phyloP scores from a whole-genome alignment of 441 rosid genomes.

The Melastoma candidum region DNA sequence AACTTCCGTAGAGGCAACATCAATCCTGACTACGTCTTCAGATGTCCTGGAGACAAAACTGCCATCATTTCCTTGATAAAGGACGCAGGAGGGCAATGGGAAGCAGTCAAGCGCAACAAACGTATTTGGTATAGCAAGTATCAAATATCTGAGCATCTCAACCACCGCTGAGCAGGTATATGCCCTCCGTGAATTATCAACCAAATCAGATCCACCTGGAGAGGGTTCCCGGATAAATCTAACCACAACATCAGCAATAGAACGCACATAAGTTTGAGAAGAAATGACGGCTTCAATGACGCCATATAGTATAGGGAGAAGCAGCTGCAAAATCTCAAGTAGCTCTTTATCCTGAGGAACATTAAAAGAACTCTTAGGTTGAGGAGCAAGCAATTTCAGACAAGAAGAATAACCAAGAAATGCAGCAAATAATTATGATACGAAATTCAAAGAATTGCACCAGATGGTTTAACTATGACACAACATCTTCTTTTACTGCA shows the following conservation, averaged over 20 bases:
- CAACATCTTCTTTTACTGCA: too few relatives aligned
- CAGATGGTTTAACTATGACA: too few relatives aligned
- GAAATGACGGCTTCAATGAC: slow-evolving; percentile 76
- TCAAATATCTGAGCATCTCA: slow-evolving; percentile 93
- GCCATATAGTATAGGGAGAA: slow-evolving; percentile 87
- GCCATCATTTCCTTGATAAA: slow-evolving; percentile 67
- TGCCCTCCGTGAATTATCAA: slow-evolving; percentile 93
- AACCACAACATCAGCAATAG: slow-evolving; percentile 67
- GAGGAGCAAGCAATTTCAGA: slow-evolving; percentile 1
- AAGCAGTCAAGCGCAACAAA: slow-evolving; percentile 95
- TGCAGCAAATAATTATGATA: too few relatives aligned
- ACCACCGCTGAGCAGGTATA: slow-evolving; percentile 78
- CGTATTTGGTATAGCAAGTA: slow-evolving; percentile 91
- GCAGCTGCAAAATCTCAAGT: slow-evolving; percentile 79
- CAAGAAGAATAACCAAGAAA: too few relatives aligned
- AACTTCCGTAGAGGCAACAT: slow-evolving; percentile 41
- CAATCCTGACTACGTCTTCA: slow-evolving; percentile 57
- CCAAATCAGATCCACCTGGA: slow-evolving; percentile 91
- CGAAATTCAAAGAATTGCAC: too few relatives aligned
- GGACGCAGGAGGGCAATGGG: slow-evolving; percentile 75
- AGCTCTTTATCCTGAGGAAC: slow-evolving; percentile 68
- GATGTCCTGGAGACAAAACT: slow-evolving; percentile 56
- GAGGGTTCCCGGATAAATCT: slow-evolving; percentile 80
- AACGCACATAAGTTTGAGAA: slow-evolving; percentile 85
- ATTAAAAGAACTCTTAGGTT: slow-evolving; percentile 22